phyloP scores from a whole-genome alignment of 2,329 filamentous ascomycete genomes.

The Geoglossum cookeanum region DNA sequence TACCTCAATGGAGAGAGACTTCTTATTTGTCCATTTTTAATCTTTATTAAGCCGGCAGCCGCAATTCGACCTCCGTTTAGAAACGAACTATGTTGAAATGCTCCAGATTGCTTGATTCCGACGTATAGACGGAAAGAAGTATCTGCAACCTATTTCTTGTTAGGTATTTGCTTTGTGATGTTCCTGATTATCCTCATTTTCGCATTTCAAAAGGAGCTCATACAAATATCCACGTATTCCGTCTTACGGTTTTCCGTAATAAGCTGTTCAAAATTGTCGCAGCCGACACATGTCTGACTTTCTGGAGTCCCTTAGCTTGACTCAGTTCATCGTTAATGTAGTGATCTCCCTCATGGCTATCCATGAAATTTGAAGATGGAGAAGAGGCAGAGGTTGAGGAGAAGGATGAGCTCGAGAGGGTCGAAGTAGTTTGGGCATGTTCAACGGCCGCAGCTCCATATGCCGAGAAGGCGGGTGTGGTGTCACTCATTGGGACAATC shows the following conservation, averaged over 20 bases:
- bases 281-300: constrained; percentile 41
- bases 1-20: constrained; percentile 33
- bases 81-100: constrained; percentile 84
- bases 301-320: constrained; percentile 38
- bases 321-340: constrained; percentile 47
- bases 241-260: constrained; percentile 57
- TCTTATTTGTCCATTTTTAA: constrained; percentile 60
- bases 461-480: constrained; percentile 32
- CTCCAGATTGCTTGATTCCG: constrained; percentile 72
- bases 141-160: constrained; percentile 39
- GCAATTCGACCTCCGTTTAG: constrained; percentile 65
- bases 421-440: constrained; percentile 9
- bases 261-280: constrained; percentile 62
- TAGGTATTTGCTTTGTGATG: background rate
- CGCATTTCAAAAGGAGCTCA: background rate
- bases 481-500: constrained; percentile 43
- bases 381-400: constrained; percentile 23
- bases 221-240: constrained; percentile 83
- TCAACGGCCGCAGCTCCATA: background rate
- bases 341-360: constrained; percentile 36
- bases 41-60: constrained; percentile 67
- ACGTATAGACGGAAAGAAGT: constrained; percentile 72
- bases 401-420: constrained; percentile 13
- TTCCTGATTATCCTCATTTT: constrained; percentile 10
- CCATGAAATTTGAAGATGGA: constrained; percentile 25